phyloP scores from a whole-genome alignment of 352 stramenopile species.

The Globisporangium paddicum region DNA sequence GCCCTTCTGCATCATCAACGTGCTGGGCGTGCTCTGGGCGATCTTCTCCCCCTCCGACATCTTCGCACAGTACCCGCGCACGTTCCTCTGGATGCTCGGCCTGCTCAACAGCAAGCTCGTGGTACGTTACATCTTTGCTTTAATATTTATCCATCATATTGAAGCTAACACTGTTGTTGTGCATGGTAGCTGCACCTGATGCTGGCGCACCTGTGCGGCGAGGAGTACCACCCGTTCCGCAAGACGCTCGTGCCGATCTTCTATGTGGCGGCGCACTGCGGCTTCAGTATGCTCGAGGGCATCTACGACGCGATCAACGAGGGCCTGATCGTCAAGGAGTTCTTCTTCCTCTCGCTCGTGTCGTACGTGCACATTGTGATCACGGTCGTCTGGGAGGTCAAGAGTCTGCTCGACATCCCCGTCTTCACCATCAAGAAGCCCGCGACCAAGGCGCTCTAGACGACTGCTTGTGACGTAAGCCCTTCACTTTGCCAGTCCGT shows the following conservation, averaged over 20 bases:
- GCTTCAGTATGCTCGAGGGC: conserved; percentile 78
- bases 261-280: conserved; percentile 80
- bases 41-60: conserved; percentile 72
- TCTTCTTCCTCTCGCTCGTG: conserved; percentile 84
- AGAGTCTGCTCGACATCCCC: conserved; percentile 73
- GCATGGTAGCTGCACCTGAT: conserved; percentile 74
- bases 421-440: conserved; percentile 68
- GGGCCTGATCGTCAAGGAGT: conserved; percentile 78
- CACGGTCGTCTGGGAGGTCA: conserved; percentile 85
- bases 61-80: conserved; percentile 62
- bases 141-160: too few species aligned
- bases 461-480: too few species aligned
- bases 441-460: conserved; percentile 20
- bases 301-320: conserved; percentile 84
- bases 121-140: conserved; percentile 36
- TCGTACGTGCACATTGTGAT: conserved; percentile 86
- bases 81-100: conserved; percentile 86
- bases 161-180: conserved; percentile 2
- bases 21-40: conserved; percentile 61
- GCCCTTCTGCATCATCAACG: conserved; percentile 75
- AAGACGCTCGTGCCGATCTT: conserved; percentile 90
- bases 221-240: conserved; percentile 87
- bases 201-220: conserved; percentile 79
- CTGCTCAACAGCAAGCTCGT: conserved; percentile 88
- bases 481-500: background rate